phyloP scores from a whole-genome alignment of 495 filamentous ascomycete genomes.

The Podospora appendiculata region DNA sequence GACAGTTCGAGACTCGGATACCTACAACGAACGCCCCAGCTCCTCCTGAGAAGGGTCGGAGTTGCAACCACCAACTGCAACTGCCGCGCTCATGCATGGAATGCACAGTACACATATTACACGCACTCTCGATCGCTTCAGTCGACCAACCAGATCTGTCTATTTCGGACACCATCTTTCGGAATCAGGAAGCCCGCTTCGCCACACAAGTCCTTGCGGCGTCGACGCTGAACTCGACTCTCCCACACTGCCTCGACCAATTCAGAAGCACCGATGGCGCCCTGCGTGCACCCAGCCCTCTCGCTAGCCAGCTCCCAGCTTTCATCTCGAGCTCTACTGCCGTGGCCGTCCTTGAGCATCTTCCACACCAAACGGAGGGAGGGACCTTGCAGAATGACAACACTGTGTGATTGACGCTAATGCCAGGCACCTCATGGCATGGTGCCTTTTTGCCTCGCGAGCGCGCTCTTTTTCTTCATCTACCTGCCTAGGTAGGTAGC shows the following conservation, averaged over 20 bases:
- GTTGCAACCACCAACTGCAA: not conserved
- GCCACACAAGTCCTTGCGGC: constrained; percentile 7
- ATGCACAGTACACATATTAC: not conserved
- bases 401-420: too few species aligned
- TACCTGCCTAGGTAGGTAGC: too few species aligned
- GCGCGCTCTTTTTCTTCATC: too few species aligned
- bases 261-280: not conserved
- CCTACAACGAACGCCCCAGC: too few species aligned
- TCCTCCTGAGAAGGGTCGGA: too few species aligned
- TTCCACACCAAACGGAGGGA: too few species aligned
- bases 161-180: not conserved
- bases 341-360: not conserved
- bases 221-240: not conserved
- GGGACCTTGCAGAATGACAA: too few species aligned
- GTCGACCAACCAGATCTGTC: constrained; percentile 10
- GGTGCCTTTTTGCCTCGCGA: too few species aligned
- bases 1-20: too few species aligned
- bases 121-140: not conserved
- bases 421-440: too few species aligned
- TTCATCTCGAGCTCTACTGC: not conserved
- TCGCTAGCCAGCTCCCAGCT: too few species aligned
- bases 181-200: constrained; percentile 12
- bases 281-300: not conserved
- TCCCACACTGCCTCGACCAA: not conserved
- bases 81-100: constrained; percentile 15